Evolutionary conservation across 176 grass and related monocot species (phyloP).

Genomic region (Poa annua): DNA sequence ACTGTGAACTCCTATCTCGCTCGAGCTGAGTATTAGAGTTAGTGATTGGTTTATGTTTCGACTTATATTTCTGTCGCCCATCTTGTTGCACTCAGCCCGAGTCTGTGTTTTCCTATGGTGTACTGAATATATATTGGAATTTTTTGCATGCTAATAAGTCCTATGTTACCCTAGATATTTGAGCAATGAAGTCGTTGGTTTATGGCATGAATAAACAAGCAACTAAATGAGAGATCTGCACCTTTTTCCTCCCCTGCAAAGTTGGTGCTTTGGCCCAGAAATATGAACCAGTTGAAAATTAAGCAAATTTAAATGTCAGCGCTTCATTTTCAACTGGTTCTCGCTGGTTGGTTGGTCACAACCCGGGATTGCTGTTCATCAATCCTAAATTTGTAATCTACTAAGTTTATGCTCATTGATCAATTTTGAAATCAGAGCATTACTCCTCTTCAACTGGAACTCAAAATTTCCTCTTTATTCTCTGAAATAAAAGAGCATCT

Average conservation of each 20-base stretch:
- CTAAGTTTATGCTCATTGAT: background rate
- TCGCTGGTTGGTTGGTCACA: background rate
- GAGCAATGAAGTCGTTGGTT: background rate
- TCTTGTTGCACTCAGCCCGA: slow-evolving; percentile 49
- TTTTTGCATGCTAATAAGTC: slow-evolving; percentile 59
- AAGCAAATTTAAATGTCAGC: too few relatives aligned
- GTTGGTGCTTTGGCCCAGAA: background rate
- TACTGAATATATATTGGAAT: slow-evolving; percentile 50
- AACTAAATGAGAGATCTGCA: background rate
- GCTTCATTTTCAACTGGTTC: background rate
- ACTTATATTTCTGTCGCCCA: slow-evolving; percentile 46
- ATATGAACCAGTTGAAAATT: too few relatives aligned
- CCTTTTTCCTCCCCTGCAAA: background rate
- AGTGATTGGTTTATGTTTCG: slow-evolving; percentile 50
- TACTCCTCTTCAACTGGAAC: too few relatives aligned
- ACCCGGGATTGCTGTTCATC: background rate
- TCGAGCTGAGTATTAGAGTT: slow-evolving; percentile 50
- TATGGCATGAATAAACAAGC: background rate
- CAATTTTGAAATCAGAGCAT: too few relatives aligned
- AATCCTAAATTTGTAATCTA: background rate
- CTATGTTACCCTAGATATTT: slow-evolving; percentile 23
- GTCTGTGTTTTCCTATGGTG: slow-evolving; percentile 41
- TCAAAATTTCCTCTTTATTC: too few relatives aligned
- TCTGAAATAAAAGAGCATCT: background rate
- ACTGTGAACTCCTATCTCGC: slow-evolving; percentile 45